Percentiles rank a stretch among this genome's conserved stretches.
These are phyloP conservation scores for Protea cynaroides DNA, from an alignment of 164 flowering plant species.

Conservation along the genomic window DNA sequence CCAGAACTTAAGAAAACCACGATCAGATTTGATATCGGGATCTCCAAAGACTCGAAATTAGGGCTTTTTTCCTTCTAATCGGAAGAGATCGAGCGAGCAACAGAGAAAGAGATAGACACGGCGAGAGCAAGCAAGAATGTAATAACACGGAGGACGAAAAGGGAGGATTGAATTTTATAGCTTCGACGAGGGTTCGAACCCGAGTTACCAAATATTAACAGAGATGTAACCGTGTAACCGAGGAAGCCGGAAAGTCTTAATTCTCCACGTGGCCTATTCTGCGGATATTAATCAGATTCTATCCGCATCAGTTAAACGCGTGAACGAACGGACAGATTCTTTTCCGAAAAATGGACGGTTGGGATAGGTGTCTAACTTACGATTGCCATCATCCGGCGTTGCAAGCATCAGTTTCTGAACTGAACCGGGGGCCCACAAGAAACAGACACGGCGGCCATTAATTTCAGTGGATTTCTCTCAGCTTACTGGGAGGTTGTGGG, in stretches of 20 bases:
- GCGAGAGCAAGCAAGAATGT: not conserved
- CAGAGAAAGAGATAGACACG: not conserved
- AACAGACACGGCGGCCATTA: too few species aligned
- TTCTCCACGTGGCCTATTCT: slow-evolving; percentile 7
- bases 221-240: too few species aligned
- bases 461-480: too few species aligned
- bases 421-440: too few species aligned
- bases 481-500: too few species aligned
- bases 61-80: not conserved
- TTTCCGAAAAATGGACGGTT: not conserved
- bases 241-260: not conserved
- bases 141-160: not conserved
- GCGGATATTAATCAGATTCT: too few species aligned
- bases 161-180: not conserved
- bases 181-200: not conserved
- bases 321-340: not conserved
- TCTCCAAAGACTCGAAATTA: not conserved
- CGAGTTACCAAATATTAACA: not conserved
- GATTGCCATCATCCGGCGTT: not conserved
- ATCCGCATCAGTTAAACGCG: not conserved
- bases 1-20: slow-evolving; percentile 2
- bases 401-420: too few species aligned
- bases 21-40: not conserved
- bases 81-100: not conserved
- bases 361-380: not conserved